Base-by-base conservation (phyloP, 2,329 filamentous ascomycete genomes). In the Colletotrichum sp. region DNA sequence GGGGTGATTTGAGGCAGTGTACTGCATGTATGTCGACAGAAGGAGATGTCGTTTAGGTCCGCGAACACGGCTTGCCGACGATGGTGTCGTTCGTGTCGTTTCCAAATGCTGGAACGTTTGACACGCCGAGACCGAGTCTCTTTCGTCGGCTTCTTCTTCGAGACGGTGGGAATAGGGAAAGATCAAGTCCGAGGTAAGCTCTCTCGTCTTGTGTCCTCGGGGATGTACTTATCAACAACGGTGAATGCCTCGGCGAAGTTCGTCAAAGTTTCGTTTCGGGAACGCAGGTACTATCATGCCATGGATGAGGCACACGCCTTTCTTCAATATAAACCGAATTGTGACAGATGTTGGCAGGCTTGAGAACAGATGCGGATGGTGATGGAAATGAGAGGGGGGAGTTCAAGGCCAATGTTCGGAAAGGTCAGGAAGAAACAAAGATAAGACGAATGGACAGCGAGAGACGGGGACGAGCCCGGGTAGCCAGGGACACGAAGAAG, bases 381-480 rank as follows among this genome's bases (percentile, higher is more conserved):
- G 65, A 66, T 62, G 75, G 55, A 70, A 62, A 65, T 62, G 71
- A 67, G 67, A 71, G 66, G 39, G 44, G 59, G 52, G 44, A 48
- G 69, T 63, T 72, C 73, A 72, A 68, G 30, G 62, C 60, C 57
- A 71, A 66, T n/a, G 71, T 75, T 71, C 48, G 60, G 66, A 76
- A 75, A 76, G 71, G 52, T 78, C 74, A 78, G 70, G 77, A 73
- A 78, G 75, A 78, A 79, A 76, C 75, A 78, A 78, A 83, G 78
- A 79, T 81, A 79, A 72, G 81, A 82, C 68, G 80, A 82, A 75
- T 77, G 71, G 73, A 39, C 57, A 74, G 71, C 72, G 34, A 75
- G 59, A 77, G 77, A 60, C 75, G 68, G 72, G 68, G 73, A 69
- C 72, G 64, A 57, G 73, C 70, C 64, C 57, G 52, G 75, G 77